Evolutionary conservation across 257 asterid species (phyloP).

Genomic region (Vinca minor): DNA sequence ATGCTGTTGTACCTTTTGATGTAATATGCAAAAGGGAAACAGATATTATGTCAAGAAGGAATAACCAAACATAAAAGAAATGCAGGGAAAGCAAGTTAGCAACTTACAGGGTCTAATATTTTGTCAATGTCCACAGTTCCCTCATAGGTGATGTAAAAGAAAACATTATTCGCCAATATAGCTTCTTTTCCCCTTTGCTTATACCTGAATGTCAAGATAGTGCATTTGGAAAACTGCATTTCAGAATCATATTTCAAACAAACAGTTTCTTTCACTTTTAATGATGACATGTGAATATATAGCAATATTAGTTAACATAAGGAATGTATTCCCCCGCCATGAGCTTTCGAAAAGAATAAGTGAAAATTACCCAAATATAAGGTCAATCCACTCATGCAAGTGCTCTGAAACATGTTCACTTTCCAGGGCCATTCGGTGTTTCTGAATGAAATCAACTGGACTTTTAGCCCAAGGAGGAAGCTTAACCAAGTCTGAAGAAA

Average conservation of each 20-base stretch:
- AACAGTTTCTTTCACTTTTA: background rate
- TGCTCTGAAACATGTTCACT: slow-evolving; percentile 91
- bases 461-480: slow-evolving; percentile 97
- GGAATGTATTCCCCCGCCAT: slow-evolving; percentile 4
- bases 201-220: slow-evolving; percentile 48
- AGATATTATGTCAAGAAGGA: slow-evolving; percentile 9
- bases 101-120: slow-evolving; percentile 78
- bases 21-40: slow-evolving; percentile 14
- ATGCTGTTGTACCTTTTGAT: slow-evolving; percentile 73
- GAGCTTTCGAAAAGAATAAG: slow-evolving; percentile 21
- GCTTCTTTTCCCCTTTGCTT: slow-evolving; percentile 99
- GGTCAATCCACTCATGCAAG: slow-evolving; percentile 95
- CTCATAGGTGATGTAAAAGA: slow-evolving; percentile 92
- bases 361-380: slow-evolving; percentile 73
- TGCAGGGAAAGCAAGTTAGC: slow-evolving; percentile 15
- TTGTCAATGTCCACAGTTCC: slow-evolving; percentile 97
- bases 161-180: slow-evolving; percentile 78
- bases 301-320: background rate
- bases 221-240: slow-evolving; percentile 4
- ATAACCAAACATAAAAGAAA: slow-evolving; percentile 12
- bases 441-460: slow-evolving; percentile 87
- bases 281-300: background rate
- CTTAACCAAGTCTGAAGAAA: slow-evolving; percentile 52
- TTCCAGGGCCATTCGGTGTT: slow-evolving; percentile 95
- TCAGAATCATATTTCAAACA: background rate